Base-by-base conservation (phyloP, 495 filamentous ascomycete genomes). In the Penicillium arizonense region DNA sequence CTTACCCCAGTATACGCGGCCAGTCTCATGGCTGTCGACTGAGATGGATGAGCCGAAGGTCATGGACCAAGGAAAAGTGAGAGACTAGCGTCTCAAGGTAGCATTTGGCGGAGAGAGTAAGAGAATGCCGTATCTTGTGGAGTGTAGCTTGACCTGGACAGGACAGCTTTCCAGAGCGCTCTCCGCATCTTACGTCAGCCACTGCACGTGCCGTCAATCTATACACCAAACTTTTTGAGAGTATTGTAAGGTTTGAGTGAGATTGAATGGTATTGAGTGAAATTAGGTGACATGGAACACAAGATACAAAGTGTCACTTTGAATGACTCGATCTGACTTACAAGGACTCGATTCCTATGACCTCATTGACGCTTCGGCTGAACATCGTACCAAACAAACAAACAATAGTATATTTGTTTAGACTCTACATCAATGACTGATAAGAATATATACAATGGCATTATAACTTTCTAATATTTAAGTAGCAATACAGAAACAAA, bases 1-100 rank as follows among this genome's bases (percentile, higher is more conserved):
- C 74, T 61, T 71, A 80, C 78, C 71, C 78, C 76, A 58, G 76
- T 62, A 60, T 81, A 81, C 42, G 69, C 75, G 63, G 73, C 77
- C 52, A 79, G 70, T 66, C 76, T 79, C 78, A 81, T 81, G 59
- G 59, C 66, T 55, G 62, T 54, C 47, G 52, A 53, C 47, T 63
- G 57, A 53, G 21, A 53, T 47, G 47, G 46, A 49, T 42, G 57
- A 67, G 61, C 59, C 59, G 61, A 57, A 49, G 45, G 54, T 71
- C 70, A 72, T 71, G 49, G 56, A 63, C 57, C 40, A 64, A 52
- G 47, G 44, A 59, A 57, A 44, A 50, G 47, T 26, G 33, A 16
- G 38, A 52, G 52, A 49, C 28, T 44, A 34, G 47, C 49, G 37
- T 50, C 36, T 56, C 52, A 57, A 36, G 51, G 35, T 37, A 36